These are phyloP conservation scores for Stagonosporopsis cucurbitacearum DNA, from an alignment of 2,329 filamentous ascomycete genomes.

Conservation along the genomic window DNA sequence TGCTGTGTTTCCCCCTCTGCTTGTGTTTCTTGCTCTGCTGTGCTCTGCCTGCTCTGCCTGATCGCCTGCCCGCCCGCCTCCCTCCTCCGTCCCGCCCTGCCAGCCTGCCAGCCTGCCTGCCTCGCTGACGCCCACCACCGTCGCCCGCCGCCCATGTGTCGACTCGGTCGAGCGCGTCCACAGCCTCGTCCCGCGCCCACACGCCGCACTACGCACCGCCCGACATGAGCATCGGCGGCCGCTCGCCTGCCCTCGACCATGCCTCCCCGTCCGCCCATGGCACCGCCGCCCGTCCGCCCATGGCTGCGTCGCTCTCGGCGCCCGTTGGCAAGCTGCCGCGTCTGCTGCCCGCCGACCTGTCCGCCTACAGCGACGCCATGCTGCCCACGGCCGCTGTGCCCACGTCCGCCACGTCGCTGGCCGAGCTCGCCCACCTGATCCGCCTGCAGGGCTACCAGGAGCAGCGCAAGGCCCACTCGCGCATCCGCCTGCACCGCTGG, in stretches of 20 bases:
- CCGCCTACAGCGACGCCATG: slow-evolving; percentile 69
- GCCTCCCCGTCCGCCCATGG: slow-evolving; percentile 4
- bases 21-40: neutral
- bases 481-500: slow-evolving; percentile 75
- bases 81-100: neutral
- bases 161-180: slow-evolving; percentile 2
- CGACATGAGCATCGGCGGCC: slow-evolving; percentile 21
- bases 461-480: slow-evolving; percentile 76
- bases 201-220: slow-evolving; percentile 56
- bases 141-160: slow-evolving; percentile 60
- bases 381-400: slow-evolving; percentile 61
- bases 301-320: slow-evolving; percentile 53
- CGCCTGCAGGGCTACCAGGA: slow-evolving; percentile 81
- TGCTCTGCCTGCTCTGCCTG: neutral
- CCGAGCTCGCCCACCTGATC: slow-evolving; percentile 79
- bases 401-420: slow-evolving; percentile 71
- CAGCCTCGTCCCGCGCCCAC: slow-evolving; percentile 56
- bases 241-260: slow-evolving; percentile 14
- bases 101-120: slow-evolving; percentile 12
- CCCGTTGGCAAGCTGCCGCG: slow-evolving; percentile 56
- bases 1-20: neutral
- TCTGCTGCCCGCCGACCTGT: slow-evolving; percentile 70
- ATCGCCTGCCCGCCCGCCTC: slow-evolving; percentile 5
- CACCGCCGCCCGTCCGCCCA: slow-evolving; percentile 39
- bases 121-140: slow-evolving; percentile 53